A percentile compares a stretch with the other conserved stretches of the same genome.
Evolutionary conservation across 2,329 filamentous ascomycete genomes (phyloP).

Genomic region (Aquanectria penicillioides): DNA sequence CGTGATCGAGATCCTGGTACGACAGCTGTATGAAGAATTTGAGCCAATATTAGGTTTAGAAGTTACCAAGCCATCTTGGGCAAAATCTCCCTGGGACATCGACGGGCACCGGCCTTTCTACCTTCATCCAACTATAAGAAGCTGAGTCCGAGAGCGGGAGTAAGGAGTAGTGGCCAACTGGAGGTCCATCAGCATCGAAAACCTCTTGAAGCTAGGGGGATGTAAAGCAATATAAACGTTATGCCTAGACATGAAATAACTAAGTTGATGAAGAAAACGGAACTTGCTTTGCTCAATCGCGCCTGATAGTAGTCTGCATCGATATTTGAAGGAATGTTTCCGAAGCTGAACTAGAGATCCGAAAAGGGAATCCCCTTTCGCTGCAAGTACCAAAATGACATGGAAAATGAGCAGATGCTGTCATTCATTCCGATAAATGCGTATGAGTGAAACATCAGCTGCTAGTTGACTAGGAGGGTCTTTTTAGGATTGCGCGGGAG

Average conservation of each 20-base stretch:
- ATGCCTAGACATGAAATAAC: slow-evolving; percentile 80
- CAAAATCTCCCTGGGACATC: slow-evolving; percentile 16
- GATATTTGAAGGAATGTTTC: slow-evolving; percentile 58
- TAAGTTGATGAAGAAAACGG: slow-evolving; percentile 82
- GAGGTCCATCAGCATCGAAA: slow-evolving; percentile 69
- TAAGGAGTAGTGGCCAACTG: slow-evolving; percentile 80
- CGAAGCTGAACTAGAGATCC: slow-evolving; percentile 76
- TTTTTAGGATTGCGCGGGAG: slow-evolving; percentile 74
- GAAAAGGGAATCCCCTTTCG: slow-evolving; percentile 72
- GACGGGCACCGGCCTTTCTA: slow-evolving; percentile 21
- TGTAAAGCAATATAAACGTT: slow-evolving; percentile 76
- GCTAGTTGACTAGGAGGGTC: slow-evolving; percentile 77
- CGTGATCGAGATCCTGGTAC: too few species aligned
- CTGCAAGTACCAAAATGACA: slow-evolving; percentile 74
- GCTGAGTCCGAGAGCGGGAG: slow-evolving; percentile 71
- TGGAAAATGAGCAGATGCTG: slow-evolving; percentile 68
- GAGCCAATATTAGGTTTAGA: too few species aligned
- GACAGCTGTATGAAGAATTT: too few species aligned
- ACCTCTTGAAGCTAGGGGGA: slow-evolving; percentile 70
- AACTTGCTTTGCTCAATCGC: slow-evolving; percentile 71
- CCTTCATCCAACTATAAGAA: slow-evolving; percentile 20
- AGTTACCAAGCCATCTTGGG: slow-evolving; percentile 19
- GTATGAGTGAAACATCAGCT: slow-evolving; percentile 78
- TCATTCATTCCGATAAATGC: slow-evolving; percentile 74
- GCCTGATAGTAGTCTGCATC: slow-evolving; percentile 63